Percentiles rank a stretch among this genome's conserved stretches.
Conservation (phyloP, 257 asterid genomes). For the Asclepias syriaca region DNA sequence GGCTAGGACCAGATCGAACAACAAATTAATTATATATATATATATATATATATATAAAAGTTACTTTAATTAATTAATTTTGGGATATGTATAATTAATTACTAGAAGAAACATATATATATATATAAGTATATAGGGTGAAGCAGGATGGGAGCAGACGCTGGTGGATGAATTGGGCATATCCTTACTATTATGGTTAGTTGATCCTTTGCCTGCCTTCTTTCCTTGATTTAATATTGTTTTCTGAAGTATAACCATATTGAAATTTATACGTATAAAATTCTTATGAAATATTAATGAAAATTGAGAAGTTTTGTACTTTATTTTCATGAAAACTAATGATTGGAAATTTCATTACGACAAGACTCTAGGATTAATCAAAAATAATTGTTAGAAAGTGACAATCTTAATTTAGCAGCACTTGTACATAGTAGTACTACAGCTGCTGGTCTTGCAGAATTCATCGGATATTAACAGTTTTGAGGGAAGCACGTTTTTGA, state of each 20-base stretch:
- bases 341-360: background rate
- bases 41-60: background rate
- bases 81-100: background rate
- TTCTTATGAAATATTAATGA: background rate
- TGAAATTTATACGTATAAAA: background rate
- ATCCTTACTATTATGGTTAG: background rate
- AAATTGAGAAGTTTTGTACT: no score
- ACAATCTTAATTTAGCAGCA: background rate
- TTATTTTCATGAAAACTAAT: background rate
- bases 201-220: background rate
- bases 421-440: background rate
- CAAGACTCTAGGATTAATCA: background rate
- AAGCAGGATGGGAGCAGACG: background rate
- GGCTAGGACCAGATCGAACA: conserved; percentile 25
- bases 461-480: background rate
- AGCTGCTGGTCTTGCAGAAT: background rate
- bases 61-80: no score
- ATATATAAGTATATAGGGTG: background rate
- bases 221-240: background rate
- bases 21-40: background rate
- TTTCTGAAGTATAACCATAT: background rate
- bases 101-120: background rate
- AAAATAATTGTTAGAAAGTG: background rate
- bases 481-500: background rate
- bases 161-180: no score